Conservation (phyloP, 192 early-diverging fungal species). For the Rhizoclosmatium globosum region DNA sequence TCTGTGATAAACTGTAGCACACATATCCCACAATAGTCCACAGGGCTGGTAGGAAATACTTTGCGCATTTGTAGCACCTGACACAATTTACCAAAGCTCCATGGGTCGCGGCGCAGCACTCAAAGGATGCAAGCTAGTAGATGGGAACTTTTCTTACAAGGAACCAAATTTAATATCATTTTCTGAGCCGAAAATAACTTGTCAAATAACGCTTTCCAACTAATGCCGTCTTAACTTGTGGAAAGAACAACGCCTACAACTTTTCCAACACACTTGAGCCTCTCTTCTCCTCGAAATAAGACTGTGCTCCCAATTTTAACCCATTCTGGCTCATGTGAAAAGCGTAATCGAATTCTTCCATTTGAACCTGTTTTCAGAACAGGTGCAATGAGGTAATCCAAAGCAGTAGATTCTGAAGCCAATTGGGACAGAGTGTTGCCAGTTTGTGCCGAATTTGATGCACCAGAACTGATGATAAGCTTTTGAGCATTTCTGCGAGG, state of each 20-base stretch:
- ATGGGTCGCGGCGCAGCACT: too few species aligned
- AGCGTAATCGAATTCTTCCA: conserved; percentile 61
- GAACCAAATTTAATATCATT: background rate
- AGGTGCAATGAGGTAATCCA: conserved; percentile 4
- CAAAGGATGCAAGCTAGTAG: too few species aligned
- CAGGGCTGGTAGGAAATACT: too few species aligned
- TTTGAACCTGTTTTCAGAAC: conserved; percentile 51
- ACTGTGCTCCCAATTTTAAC: conserved; percentile 65
- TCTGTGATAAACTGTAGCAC: too few species aligned
- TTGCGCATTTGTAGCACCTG: too few species aligned
- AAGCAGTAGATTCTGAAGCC: background rate
- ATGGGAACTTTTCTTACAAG: too few species aligned
- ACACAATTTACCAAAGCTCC: too few species aligned
- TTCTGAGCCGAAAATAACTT: background rate
- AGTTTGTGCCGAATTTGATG: background rate
- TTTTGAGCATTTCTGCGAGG: conserved; percentile 18
- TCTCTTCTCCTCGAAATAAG: conserved; percentile 68
- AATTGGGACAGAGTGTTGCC: background rate
- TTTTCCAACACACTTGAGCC: conserved; percentile 75
- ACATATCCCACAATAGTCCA: too few species aligned
- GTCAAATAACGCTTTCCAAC: background rate
- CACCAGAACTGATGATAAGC: conserved; percentile 19
- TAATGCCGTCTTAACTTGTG: background rate
- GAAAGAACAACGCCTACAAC: conserved; percentile 45
- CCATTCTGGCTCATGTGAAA: conserved; percentile 69